A percentile compares a stretch with the other conserved stretches of the same genome.
phyloP scores from a whole-genome alignment of 164 flowering plant genomes.

The Chloranthus sessilifolius region DNA sequence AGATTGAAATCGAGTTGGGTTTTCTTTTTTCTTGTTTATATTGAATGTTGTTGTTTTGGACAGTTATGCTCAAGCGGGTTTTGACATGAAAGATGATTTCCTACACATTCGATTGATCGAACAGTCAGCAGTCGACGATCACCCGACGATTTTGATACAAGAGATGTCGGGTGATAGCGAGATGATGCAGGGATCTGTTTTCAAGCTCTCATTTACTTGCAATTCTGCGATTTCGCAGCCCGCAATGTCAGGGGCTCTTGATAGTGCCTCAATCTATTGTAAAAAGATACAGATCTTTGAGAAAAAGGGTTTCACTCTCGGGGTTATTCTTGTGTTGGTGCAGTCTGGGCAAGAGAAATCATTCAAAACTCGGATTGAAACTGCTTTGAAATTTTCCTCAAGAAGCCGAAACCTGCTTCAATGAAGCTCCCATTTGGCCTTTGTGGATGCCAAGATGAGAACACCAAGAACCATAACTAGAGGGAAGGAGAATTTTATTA shows the following conservation, averaged over 20 bases:
- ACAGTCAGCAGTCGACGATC: conserved; percentile 58
- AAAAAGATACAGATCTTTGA: conserved; percentile 93
- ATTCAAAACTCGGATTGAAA: conserved; percentile 52
- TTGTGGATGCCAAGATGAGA: conserved; percentile 94
- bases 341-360: conserved; percentile 63
- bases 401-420: conserved; percentile 47
- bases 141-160: conserved; percentile 67
- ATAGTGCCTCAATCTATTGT: conserved; percentile 64
- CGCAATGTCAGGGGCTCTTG: conserved; percentile 68
- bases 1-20: too few species aligned
- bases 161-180: conserved; percentile 54
- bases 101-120: conserved; percentile 75
- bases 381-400: conserved; percentile 53
- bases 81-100: conserved; percentile 93
- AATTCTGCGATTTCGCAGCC: conserved; percentile 78
- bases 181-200: conserved; percentile 38
- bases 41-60: background rate
- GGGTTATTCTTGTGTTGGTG: conserved; percentile 47
- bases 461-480: conserved; percentile 30
- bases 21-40: too few species aligned
- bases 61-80: conserved; percentile 89
- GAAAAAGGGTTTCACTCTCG: conserved; percentile 72
- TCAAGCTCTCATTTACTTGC: conserved; percentile 80
- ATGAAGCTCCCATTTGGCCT: conserved; percentile 88
- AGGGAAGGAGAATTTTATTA: too few species aligned